phyloP scores from a whole-genome alignment of 2,329 filamentous ascomycete genomes.

The Didymellaceae sp. region DNA sequence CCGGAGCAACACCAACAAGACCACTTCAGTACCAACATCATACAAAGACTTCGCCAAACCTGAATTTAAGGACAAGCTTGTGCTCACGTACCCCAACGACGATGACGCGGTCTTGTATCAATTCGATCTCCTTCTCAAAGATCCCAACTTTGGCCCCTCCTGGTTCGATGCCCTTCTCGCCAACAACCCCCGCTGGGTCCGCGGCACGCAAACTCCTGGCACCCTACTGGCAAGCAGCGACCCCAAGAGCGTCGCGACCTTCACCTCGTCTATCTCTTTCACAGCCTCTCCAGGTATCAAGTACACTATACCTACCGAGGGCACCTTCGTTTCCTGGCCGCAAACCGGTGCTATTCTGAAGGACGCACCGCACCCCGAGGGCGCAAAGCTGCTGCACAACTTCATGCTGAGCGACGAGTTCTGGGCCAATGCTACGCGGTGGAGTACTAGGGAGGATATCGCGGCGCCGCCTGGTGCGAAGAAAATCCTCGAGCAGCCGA shows the following conservation, averaged over 20 bases:
- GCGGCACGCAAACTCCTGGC: constrained; percentile 56
- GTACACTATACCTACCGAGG: constrained; percentile 44
- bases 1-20: constrained; percentile 48
- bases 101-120: constrained; percentile 63
- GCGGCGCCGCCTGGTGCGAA: constrained; percentile 38
- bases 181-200: constrained; percentile 62
- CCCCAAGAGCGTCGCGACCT: constrained; percentile 27
- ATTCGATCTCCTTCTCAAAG: constrained; percentile 54
- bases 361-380: constrained; percentile 58
- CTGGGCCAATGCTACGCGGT: constrained; percentile 43
- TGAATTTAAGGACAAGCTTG: constrained; percentile 61
- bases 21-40: constrained; percentile 41
- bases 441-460: constrained; percentile 49
- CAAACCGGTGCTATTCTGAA: constrained; percentile 59
- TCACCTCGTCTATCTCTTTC: constrained; percentile 19
- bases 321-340: constrained; percentile 55
- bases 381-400: constrained; percentile 59
- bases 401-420: constrained; percentile 54
- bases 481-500: constrained; percentile 37
- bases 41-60: constrained; percentile 57
- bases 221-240: constrained; percentile 43
- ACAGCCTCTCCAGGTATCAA: background rate
- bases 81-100: constrained; percentile 64
- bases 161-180: constrained; percentile 58
- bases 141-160: constrained; percentile 48